Evolutionary conservation across 768 basidiomycete species (phyloP).

Genomic region (Suillus sp.): DNA sequence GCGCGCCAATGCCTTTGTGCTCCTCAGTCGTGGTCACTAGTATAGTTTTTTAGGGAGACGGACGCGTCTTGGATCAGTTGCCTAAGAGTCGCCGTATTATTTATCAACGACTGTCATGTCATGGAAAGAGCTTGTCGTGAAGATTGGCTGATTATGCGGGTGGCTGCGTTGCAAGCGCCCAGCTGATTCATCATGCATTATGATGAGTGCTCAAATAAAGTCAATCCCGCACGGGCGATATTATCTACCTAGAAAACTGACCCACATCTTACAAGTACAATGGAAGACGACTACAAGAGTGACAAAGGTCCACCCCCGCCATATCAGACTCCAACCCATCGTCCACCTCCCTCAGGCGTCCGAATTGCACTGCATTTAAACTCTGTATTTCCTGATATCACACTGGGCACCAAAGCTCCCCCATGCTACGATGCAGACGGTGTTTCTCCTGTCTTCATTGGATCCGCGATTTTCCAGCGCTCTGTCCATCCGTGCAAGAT

Average conservation of each 20-base stretch:
- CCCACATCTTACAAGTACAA: background rate
- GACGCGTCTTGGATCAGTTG: too few relatives aligned
- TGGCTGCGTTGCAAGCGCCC: background rate
- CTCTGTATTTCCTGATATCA: conserved; percentile 40
- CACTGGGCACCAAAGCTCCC: conserved; percentile 50
- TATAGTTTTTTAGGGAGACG: too few relatives aligned
- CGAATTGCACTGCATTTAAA: conserved; percentile 56
- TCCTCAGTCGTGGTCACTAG: too few relatives aligned
- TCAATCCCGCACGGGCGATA: background rate
- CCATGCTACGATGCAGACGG: conserved; percentile 61
- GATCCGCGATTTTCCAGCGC: conserved; percentile 65
- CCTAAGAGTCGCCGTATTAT: too few relatives aligned
- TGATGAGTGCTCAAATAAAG: too few relatives aligned
- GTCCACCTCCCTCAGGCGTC: conserved; percentile 63
- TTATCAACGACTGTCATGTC: too few relatives aligned
- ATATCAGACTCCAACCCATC: background rate
- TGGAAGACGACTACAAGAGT: conserved; percentile 2
- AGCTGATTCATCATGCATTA: conserved; percentile 10
- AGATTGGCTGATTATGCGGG: too few relatives aligned
- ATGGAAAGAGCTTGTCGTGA: too few relatives aligned
- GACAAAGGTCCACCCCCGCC: conserved; percentile 1
- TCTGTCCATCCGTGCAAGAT: conserved; percentile 88
- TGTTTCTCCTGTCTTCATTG: conserved; percentile 63
- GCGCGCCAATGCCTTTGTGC: too few relatives aligned
- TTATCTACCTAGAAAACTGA: background rate